Evolutionary conservation across 768 basidiomycete genomes (phyloP), one percentile per base, ranked within the genome.

Genomic region (Gymnopilus junonius): DNA sequence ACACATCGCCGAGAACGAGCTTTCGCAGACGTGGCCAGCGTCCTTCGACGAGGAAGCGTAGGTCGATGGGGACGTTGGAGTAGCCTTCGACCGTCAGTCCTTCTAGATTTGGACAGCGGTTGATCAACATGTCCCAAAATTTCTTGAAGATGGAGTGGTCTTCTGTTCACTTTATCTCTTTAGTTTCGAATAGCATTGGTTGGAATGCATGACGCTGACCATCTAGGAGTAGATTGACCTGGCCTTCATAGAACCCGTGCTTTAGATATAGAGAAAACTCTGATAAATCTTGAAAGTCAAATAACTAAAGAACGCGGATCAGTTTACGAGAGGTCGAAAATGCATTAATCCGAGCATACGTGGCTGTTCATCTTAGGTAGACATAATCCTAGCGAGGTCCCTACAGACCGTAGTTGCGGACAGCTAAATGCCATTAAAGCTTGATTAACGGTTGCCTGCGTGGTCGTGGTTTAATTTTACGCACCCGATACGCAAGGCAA

Each of bases 41-140:
- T 10, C 87, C 90, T 45, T 79, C 69, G 43, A 85, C 83, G 10
- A 93, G 76, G 1, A 78, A 78, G 21, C 82, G 84, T 3, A 84
- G 82, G 65, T 88, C 86, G 8, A 84, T 80, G 17, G 87, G 85
- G 12, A 85, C 76, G 1, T 81, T 74, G 12, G 85, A 85, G 32
- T 76, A 76, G 3, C 87, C 85, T 21, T 86, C 78, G 31, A 93
- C 80, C 45, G 78, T 73, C 4, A 93, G 80, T 58, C 88, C 87
- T 70, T 90, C 85, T 8, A 93, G 81, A 66, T 88, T 80, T 1
- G 87, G 89, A 67, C 87, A 89, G 29, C 81, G 82, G 25, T 77
- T 75, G 57, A 86, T 84, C 50, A 93, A 81, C 91, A 93, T 91
- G 64, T 86, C 82, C 88, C 89, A 90, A 57, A 93, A 76, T 39